phyloP scores from a whole-genome alignment of 2,329 filamentous ascomycete species.

The Scedosporium dehoogii region DNA sequence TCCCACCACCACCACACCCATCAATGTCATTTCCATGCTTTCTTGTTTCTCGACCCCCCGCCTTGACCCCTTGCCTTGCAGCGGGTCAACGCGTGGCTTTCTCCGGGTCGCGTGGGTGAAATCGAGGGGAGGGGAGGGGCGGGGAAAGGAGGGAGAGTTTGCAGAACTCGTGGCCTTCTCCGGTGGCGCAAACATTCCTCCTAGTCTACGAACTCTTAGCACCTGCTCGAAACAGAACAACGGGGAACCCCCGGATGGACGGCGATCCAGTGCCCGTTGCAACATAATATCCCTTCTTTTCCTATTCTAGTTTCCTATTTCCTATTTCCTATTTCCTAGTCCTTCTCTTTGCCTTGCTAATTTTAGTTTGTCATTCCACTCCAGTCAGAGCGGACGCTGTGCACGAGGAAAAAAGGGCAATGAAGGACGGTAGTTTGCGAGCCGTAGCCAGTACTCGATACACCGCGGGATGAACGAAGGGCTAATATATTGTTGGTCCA shows the following conservation, averaged over 20 bases:
- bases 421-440: background rate
- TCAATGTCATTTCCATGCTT: no score
- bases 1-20: background rate
- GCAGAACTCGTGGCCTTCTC: background rate
- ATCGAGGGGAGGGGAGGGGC: no score
- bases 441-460: background rate
- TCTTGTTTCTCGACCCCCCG: no score
- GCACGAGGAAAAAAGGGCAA: no score
- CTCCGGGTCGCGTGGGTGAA: no score
- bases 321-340: background rate
- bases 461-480: background rate
- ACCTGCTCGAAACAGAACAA: background rate
- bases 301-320: background rate
- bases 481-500: no score
- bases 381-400: no score
- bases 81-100: no score
- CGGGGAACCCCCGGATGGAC: background rate
- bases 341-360: background rate
- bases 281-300: background rate
- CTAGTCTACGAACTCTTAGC: background rate
- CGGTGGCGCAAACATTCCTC: background rate
- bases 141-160: no score
- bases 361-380: background rate
- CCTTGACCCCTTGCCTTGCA: no score
- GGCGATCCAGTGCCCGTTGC: background rate